Percentiles rank a stretch among this genome's conserved stretches.
These are phyloP conservation scores for Cynanchum wilfordii DNA, from an alignment of 257 asterid species.

Conservation along the genomic window DNA sequence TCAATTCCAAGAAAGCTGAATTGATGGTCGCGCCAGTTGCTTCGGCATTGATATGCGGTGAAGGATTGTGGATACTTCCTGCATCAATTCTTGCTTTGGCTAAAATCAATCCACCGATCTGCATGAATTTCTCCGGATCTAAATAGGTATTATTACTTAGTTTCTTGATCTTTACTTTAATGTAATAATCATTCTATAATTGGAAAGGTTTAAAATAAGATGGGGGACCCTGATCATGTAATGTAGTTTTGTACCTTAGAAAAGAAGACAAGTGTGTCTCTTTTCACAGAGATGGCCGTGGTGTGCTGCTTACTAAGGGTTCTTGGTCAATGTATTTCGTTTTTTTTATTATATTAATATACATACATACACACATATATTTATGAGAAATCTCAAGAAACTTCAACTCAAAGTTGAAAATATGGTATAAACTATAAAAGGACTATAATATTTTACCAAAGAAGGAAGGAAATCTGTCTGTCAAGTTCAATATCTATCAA, in stretches of 20 bases:
- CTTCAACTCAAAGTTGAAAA: no score
- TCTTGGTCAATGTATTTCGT: no score
- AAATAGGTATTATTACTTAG: conserved; percentile 16
- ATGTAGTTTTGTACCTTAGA: no score
- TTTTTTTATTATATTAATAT: no score
- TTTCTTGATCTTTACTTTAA: no score
- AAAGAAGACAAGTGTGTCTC: no score
- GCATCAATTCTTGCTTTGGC: conserved; percentile 73
- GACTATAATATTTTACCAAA: background rate
- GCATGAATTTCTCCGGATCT: conserved; percentile 60
- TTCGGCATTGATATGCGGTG: conserved; percentile 85
- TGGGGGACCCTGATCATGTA: no score
- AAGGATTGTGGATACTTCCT: conserved; percentile 81
- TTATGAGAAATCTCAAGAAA: background rate
- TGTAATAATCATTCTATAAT: no score
- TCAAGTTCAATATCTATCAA: conserved; percentile 33
- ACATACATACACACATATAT: background rate
- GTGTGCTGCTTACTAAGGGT: no score
- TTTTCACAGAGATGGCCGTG: no score
- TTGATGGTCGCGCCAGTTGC: conserved; percentile 79
- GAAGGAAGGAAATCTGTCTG: conserved; percentile 14
- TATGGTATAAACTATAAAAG: background rate
- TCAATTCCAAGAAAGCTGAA: conserved; percentile 41
- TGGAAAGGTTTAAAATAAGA: no score
- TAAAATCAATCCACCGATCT: conserved; percentile 63